phyloP scores from a whole-genome alignment of 192 early-diverging fungal species.

The Umbelopsis isabellina region DNA sequence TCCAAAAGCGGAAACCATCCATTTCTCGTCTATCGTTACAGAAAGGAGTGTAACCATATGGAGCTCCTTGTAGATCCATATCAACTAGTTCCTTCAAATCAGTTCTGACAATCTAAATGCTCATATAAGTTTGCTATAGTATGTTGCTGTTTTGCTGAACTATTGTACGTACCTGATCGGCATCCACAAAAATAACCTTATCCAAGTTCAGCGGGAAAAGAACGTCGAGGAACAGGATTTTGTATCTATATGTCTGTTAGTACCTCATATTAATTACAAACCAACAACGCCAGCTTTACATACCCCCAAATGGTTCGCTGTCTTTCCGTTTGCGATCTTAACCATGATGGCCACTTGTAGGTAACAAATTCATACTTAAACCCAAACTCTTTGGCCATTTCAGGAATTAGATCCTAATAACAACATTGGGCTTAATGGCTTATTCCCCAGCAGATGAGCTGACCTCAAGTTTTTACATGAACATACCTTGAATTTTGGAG shows the following conservation, averaged over 20 bases:
- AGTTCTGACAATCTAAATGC: constrained; percentile 80
- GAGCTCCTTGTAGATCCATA: constrained; percentile 92
- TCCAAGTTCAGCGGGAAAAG: constrained; percentile 92
- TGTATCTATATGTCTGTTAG: constrained; percentile 64
- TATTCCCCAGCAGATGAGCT: no score
- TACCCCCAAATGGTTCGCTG: constrained; percentile 97
- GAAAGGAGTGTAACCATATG: constrained; percentile 97
- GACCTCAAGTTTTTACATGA: background rate
- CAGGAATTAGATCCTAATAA: constrained; percentile 80
- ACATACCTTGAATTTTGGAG: constrained; percentile 89
- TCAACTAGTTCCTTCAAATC: constrained; percentile 93
- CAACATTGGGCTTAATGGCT: background rate
- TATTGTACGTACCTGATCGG: constrained; percentile 74
- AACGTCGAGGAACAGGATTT: constrained; percentile 98
- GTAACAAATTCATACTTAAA: constrained; percentile 97
- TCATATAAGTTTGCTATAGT: background rate
- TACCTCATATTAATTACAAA: background rate
- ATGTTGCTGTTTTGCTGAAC: background rate
- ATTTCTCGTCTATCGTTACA: constrained; percentile 91
- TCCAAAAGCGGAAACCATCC: constrained; percentile 99
- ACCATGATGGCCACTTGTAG: constrained; percentile 99
- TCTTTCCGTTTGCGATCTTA: constrained; percentile 89
- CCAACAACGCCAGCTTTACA: background rate
- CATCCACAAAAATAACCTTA: constrained; percentile 98
- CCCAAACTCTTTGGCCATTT: constrained; percentile 81